Base-by-base conservation (phyloP, 345 rosid genomes). In the Isatis tinctoria region DNA sequence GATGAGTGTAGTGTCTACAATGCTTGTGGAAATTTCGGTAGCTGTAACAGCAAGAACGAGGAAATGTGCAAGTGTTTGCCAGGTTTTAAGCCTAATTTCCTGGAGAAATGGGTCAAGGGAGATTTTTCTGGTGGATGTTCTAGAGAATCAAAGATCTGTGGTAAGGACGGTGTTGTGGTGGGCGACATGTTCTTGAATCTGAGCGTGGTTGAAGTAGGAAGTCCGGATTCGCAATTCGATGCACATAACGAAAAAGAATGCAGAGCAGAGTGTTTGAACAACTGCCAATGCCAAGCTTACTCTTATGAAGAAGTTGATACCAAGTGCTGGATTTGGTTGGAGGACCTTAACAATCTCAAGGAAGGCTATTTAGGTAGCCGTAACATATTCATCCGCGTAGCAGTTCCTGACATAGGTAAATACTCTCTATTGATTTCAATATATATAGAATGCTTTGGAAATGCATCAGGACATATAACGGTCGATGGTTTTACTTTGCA, bases 261-360 rank as follows among this genome's bases (percentile, higher is more conserved):
- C 78, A 79, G 65, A 67, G 70, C 26, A 11, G 75, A 79, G 81
- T 90, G 96, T 69, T 82, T 83, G 20, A 75, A 64, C 53, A 83
- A 76, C 36, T 88, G 88, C 60, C 74, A 82, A 27, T 90, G 93
- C 82, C 87, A 84, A 61, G 88, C 88, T 49, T 86, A 82, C 75
- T 84, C 96, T n/a, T 85, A 79, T 65, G 78, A 75, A 32, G 73
- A 18, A 16, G 72, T 53, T 53, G 68, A 73, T 20, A 17, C 36
- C 24, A 69, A 51, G 3, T 91, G 96, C 81, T 86, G 79, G 85
- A 85, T 87, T 75, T 91, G 96, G 93, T 35, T 64, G 0, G 82
- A 84, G 10, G 82, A 75, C 32, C 84, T 91, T 17, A 78, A 82
- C 22, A 84, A 85, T 76, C 76, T 88, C 32, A 87, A 83, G 66